phyloP scores from a whole-genome alignment of 805 yeast genomes.

The Grigorovia humatica region DNA sequence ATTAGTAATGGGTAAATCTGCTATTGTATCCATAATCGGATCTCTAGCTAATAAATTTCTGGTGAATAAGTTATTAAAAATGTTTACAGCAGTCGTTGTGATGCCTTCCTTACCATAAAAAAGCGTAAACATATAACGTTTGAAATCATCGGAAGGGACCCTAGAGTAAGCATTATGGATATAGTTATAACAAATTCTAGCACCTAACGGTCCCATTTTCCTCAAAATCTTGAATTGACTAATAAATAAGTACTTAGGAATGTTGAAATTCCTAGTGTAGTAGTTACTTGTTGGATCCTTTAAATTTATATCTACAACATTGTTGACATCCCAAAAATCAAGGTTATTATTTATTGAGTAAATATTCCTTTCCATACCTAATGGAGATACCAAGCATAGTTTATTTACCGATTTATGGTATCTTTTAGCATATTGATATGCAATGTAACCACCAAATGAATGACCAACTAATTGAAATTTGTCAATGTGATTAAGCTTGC shows the following conservation, averaged over 20 bases:
- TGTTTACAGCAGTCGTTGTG: constrained; percentile 8
- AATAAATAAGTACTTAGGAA: constrained; percentile 25
- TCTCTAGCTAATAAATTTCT: constrained; percentile 40
- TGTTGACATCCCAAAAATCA: constrained; percentile 10
- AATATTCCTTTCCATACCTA: constrained; percentile 63
- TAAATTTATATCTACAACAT: constrained; percentile 26
- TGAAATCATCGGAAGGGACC: constrained; percentile 17
- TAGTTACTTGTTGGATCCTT: constrained; percentile 33
- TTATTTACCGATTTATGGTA: constrained; percentile 46
- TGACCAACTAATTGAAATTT: constrained; percentile 63
- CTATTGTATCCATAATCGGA: constrained; percentile 53
- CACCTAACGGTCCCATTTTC: constrained; percentile 33
- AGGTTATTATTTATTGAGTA: constrained; percentile 38
- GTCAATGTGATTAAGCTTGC: constrained; percentile 36
- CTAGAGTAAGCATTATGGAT: constrained; percentile 24
- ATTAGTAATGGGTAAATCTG: constrained; percentile 25
- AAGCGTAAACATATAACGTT: constrained; percentile 16
- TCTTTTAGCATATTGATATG: constrained; percentile 49
- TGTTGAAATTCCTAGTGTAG: constrained; percentile 19
- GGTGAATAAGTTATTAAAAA: constrained; percentile 22
- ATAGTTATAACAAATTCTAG: constrained; percentile 29
- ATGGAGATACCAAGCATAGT: constrained; percentile 59
- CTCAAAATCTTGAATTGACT: constrained; percentile 40
- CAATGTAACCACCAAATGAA: constrained; percentile 68
- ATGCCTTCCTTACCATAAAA: constrained; percentile 11